Evolutionary conservation across 805 yeast species (phyloP).

Genomic region (Candida caryicola): DNA sequence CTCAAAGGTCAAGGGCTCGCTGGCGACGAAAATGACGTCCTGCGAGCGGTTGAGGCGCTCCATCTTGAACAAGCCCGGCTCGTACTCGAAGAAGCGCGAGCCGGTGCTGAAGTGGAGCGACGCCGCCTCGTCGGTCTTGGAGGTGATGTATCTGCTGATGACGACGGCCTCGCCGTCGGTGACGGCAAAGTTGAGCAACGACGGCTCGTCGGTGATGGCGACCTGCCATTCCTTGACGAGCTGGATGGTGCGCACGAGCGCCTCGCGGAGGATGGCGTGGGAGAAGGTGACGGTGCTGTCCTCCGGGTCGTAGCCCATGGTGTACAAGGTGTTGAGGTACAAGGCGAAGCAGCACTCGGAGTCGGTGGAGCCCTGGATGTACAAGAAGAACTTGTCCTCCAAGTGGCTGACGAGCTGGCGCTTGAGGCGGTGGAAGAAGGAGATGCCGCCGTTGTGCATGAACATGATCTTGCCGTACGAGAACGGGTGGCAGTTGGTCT

Average conservation of each 20-base stretch:
- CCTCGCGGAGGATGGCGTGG: constrained; percentile 59
- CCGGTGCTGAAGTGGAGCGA: constrained; percentile 94
- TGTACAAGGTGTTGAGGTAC: constrained; percentile 70
- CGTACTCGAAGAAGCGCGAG: constrained; percentile 82
- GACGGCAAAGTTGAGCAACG: constrained; percentile 87
- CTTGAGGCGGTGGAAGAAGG: constrained; percentile 71
- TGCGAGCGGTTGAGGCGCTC: constrained; percentile 90
- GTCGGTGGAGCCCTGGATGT: constrained; percentile 91
- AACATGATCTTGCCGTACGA: constrained; percentile 83
- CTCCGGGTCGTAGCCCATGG: constrained; percentile 72
- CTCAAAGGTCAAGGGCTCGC: constrained; percentile 95
- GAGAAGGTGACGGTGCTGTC: constrained; percentile 36
- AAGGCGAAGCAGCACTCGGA: constrained; percentile 94
- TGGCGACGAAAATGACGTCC: constrained; percentile 93
- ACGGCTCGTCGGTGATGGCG: constrained; percentile 61
- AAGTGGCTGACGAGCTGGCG: constrained; percentile 68
- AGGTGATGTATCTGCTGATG: constrained; percentile 83
- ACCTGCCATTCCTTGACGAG: constrained; percentile 77
- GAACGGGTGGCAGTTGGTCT: constrained; percentile 97
- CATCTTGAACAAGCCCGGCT: constrained; percentile 91
- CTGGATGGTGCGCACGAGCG: constrained; percentile 70
- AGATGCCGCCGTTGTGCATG: constrained; percentile 95
- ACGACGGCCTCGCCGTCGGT: constrained; percentile 89
- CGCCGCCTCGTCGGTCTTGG: constrained; percentile 92
- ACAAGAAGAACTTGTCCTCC: constrained; percentile 73